phyloP scores from a whole-genome alignment of 176 grass and related monocot species.

The Paspalum vaginatum region DNA sequence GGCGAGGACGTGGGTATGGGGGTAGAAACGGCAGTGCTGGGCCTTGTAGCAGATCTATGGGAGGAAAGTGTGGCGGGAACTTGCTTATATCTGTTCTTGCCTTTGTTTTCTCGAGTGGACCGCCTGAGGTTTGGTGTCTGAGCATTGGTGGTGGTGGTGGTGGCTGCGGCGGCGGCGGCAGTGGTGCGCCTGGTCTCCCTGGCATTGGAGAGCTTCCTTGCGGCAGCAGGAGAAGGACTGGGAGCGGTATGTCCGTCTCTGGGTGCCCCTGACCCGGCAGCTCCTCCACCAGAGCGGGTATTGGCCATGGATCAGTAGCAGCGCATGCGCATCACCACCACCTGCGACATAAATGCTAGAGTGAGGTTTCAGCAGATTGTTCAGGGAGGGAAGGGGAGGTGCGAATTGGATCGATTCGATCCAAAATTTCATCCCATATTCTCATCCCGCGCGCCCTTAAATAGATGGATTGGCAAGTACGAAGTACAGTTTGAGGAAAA shows the following conservation, averaged over 20 bases:
- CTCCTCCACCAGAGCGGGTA: constrained; percentile 57
- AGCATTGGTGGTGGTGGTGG: not conserved
- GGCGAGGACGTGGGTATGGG: constrained; percentile 12
- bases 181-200: constrained; percentile 41
- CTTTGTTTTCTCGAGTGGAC: constrained; percentile 59
- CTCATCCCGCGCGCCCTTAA: too few species aligned
- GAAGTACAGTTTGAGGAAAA: not conserved
- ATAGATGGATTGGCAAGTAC: too few species aligned
- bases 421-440: too few species aligned
- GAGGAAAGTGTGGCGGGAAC: not conserved
- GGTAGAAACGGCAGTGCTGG: constrained; percentile 10
- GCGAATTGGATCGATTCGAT: too few species aligned
- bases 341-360: too few species aligned
- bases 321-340: not conserved
- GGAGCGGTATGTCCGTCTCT: constrained; percentile 18
- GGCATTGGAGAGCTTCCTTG: not conserved
- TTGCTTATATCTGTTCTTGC: constrained; percentile 34
- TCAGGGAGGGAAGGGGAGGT: too few species aligned
- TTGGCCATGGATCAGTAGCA: constrained; percentile 47
- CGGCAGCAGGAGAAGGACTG: not conserved
- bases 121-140: constrained; percentile 61
- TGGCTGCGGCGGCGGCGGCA: not conserved
- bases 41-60: constrained; percentile 30
- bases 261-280: not conserved
- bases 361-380: too few species aligned